Conservation (phyloP, 139 green algal genomes). For the Auxenochlorella pyrenoidosa region DNA sequence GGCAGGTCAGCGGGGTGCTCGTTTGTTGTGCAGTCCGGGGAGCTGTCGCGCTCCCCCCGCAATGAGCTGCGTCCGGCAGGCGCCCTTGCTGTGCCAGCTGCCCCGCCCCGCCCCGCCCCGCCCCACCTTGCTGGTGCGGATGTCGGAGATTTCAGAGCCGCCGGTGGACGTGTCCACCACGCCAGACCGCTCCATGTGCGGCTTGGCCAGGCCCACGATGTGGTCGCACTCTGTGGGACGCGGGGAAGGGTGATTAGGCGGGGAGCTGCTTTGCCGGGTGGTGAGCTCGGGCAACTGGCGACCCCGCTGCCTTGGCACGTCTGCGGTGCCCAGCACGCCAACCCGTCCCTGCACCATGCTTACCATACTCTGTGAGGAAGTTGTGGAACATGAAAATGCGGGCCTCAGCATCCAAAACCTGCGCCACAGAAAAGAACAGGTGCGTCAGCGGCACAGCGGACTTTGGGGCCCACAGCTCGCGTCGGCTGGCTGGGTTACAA, state of each 20-base stretch:
- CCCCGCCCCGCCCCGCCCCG: background rate
- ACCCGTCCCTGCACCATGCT: background rate
- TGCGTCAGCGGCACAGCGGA: no score
- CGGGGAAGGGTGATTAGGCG: no score
- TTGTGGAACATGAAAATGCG: constrained; percentile 55
- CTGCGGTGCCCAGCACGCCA: background rate
- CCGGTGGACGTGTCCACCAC: constrained; percentile 55
- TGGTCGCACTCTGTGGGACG: constrained; percentile 25
- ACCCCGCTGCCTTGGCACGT: no score
- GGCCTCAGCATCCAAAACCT: constrained; percentile 38
- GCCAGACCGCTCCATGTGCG: constrained; percentile 36
- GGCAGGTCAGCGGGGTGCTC: no score
- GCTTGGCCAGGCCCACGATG: constrained; percentile 36
- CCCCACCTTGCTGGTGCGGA: constrained; percentile 44
- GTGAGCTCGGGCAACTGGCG: no score
- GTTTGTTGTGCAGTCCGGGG: no score
- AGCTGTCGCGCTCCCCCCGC: no score
- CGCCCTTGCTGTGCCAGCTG: background rate
- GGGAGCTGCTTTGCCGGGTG: no score
- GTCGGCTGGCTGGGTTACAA: no score
- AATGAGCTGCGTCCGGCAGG: no score
- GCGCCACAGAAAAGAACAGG: background rate
- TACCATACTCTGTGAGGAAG: constrained; percentile 29
- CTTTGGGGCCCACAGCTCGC: no score
- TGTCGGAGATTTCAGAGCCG: constrained; percentile 35